Evolutionary conservation across 306 rosid genomes (phyloP).

Genomic region (Casuarina cunninghamiana): DNA sequence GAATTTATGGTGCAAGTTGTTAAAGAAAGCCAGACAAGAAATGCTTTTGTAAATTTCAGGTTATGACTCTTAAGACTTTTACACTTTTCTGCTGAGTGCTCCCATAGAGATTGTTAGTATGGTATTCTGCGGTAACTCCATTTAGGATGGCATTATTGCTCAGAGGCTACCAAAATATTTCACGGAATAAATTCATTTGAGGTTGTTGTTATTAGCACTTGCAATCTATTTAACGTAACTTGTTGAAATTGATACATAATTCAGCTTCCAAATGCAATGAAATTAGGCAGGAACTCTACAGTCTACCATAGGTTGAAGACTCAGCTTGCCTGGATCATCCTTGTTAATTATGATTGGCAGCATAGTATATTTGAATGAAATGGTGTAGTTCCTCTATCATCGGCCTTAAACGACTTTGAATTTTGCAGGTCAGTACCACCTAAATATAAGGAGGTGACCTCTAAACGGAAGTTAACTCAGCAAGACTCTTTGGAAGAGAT

Average conservation of each 20-base stretch:
- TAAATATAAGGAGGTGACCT: constrained; percentile 34
- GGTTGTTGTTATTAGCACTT: neutral
- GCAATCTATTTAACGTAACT: neutral
- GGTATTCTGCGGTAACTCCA: neutral
- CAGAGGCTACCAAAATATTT: neutral
- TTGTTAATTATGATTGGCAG: constrained; percentile 19
- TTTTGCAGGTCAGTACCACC: constrained; percentile 51
- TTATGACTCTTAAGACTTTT: neutral
- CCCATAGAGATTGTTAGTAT: neutral
- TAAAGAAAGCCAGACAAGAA: neutral
- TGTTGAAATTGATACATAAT: constrained; percentile 16
- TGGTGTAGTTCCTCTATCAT: constrained; percentile 12
- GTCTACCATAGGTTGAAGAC: neutral
- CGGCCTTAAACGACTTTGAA: constrained; percentile 16
- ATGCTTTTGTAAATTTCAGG: neutral
- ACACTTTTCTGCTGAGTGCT: neutral
- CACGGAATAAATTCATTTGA: neutral
- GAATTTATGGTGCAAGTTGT: neutral
- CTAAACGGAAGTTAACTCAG: constrained; percentile 38
- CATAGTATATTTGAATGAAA: constrained; percentile 18
- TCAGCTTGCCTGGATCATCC: constrained; percentile 6
- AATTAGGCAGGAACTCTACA: neutral
- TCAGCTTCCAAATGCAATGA: neutral
- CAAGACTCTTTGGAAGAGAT: constrained; percentile 32
- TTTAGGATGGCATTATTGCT: neutral